These are phyloP conservation scores for Geosmithia putterillii DNA, from an alignment of 2,329 filamentous ascomycete genomes.

Conservation along the genomic window DNA sequence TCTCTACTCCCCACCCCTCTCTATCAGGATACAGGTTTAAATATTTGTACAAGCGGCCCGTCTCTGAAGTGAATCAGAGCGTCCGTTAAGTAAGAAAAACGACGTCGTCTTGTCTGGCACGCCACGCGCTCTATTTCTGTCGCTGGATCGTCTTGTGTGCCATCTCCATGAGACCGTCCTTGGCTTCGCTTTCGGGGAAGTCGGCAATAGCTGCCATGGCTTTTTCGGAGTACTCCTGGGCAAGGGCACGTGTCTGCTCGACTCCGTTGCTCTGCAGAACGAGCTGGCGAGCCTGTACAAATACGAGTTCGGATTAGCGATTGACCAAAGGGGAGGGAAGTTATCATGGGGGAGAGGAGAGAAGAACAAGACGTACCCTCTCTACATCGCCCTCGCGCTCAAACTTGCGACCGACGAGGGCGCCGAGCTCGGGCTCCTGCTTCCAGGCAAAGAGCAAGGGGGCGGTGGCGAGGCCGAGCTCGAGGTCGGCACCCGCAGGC, in stretches of 20 bases:
- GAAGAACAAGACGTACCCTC: constrained; percentile 44
- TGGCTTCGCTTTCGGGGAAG: constrained; percentile 93
- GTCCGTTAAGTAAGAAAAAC: too few species aligned
- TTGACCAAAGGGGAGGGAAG: too few species aligned
- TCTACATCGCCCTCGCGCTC: constrained; percentile 69
- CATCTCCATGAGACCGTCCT: constrained; percentile 85
- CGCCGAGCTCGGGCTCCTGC: constrained; percentile 70
- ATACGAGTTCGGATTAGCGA: background rate
- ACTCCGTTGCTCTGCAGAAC: constrained; percentile 78
- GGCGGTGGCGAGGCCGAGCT: constrained; percentile 86
- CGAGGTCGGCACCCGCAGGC: constrained; percentile 85
- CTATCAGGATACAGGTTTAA: background rate
- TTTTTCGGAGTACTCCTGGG: constrained; percentile 81
- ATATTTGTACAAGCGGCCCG: background rate
- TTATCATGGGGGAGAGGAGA: background rate
- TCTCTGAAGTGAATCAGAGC: too few species aligned
- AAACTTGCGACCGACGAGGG: constrained; percentile 87
- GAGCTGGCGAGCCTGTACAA: constrained; percentile 64
- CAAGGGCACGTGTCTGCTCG: constrained; percentile 80
- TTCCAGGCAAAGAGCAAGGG: constrained; percentile 95
- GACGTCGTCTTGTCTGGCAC: background rate
- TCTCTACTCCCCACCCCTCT: background rate
- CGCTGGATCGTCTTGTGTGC: constrained; percentile 83
- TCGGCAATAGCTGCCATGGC: constrained; percentile 71
- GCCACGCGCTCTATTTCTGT: constrained; percentile 54